A percentile compares a stretch with the other conserved stretches of the same genome.
phyloP scores from a whole-genome alignment of 2,329 filamentous ascomycete genomes.

The Colletotrichum tanaceti region DNA sequence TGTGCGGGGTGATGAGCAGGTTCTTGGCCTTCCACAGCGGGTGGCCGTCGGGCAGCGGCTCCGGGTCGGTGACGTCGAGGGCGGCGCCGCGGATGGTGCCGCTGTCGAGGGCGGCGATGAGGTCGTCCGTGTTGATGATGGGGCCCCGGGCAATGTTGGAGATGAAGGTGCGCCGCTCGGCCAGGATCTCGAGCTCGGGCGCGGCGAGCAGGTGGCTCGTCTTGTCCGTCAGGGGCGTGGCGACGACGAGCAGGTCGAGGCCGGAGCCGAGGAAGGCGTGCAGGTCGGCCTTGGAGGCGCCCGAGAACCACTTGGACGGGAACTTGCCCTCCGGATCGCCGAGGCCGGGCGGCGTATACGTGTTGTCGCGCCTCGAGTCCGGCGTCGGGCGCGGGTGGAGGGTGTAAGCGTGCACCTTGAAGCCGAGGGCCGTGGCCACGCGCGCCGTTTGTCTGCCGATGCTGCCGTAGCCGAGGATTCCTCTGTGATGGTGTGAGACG shows the following conservation, averaged over 20 bases:
- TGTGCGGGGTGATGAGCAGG: constrained; percentile 69
- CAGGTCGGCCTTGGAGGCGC: constrained; percentile 55
- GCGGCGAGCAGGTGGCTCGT: constrained; percentile 64
- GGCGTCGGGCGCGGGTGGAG: constrained; percentile 75
- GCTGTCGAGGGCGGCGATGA: constrained; percentile 70
- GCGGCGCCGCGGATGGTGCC: constrained; percentile 76
- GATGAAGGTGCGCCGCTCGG: constrained; percentile 66
- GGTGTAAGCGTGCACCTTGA: constrained; percentile 81
- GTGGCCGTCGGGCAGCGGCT: constrained; percentile 76
- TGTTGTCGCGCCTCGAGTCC: constrained; percentile 70
- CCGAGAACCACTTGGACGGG: constrained; percentile 65
- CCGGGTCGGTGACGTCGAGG: constrained; percentile 82
- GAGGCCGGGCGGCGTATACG: constrained; percentile 76
- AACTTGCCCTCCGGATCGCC: constrained; percentile 63
- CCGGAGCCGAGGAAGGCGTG: constrained; percentile 63
- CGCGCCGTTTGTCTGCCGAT: constrained; percentile 66
- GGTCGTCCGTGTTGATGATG: constrained; percentile 62
- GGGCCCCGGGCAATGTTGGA: constrained; percentile 77
- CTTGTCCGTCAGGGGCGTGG: constrained; percentile 61
- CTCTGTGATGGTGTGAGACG: constrained; percentile 47
- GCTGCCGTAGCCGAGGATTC: constrained; percentile 65
- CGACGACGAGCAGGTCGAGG: constrained; percentile 65
- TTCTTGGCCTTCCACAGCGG: constrained; percentile 78
- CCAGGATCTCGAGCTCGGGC: constrained; percentile 60
- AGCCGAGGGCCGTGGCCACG: constrained; percentile 73